These are phyloP conservation scores for Nidularia sp. DNA, from an alignment of 768 basidiomycete genomes.

Conservation along the genomic window DNA sequence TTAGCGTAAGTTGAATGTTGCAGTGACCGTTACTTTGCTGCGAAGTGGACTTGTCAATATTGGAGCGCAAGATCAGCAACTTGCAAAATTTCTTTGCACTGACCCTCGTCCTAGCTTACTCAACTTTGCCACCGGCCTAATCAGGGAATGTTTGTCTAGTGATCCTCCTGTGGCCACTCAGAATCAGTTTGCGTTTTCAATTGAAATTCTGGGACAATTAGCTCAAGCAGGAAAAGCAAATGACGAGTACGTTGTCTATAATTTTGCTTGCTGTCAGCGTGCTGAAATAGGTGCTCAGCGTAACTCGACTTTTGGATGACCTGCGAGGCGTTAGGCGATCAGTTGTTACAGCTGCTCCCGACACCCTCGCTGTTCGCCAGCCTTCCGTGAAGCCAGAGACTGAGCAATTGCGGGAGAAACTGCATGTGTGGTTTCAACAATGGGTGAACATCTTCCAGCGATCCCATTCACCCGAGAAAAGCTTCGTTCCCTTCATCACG, in stretches of 20 bases:
- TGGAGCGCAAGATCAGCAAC: conserved; percentile 80
- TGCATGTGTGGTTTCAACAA: conserved; percentile 84
- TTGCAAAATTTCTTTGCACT: conserved; percentile 79
- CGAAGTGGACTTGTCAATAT: conserved; percentile 78
- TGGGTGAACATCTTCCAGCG: conserved; percentile 96
- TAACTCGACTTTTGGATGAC: conserved; percentile 74
- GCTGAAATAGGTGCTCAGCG: conserved; percentile 34
- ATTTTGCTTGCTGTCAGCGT: conserved; percentile 1
- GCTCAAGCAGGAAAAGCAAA: conserved; percentile 73
- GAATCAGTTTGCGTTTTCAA: conserved; percentile 70
- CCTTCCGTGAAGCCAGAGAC: conserved; percentile 64
- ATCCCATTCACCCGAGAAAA: conserved; percentile 87
- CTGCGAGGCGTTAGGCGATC: conserved; percentile 63
- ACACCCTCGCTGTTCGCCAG: conserved; percentile 32
- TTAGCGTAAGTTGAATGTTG: conserved; percentile 93
- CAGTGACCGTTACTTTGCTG: conserved; percentile 87
- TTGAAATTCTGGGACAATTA: conserved; percentile 79
- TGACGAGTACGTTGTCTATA: conserved; percentile 62
- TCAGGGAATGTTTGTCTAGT: conserved; percentile 80
- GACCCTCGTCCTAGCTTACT: conserved; percentile 76
- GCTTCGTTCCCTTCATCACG: conserved; percentile 95
- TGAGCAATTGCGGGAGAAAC: conserved; percentile 70
- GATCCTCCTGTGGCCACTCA: conserved; percentile 81
- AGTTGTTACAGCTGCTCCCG: conserved; percentile 31
- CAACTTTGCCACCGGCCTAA: conserved; percentile 77